Evolutionary conservation across 108 stramenopile species (phyloP), one percentile per base, ranked within the genome.

Genomic region (Fragilariopsis cylindrus): DNA sequence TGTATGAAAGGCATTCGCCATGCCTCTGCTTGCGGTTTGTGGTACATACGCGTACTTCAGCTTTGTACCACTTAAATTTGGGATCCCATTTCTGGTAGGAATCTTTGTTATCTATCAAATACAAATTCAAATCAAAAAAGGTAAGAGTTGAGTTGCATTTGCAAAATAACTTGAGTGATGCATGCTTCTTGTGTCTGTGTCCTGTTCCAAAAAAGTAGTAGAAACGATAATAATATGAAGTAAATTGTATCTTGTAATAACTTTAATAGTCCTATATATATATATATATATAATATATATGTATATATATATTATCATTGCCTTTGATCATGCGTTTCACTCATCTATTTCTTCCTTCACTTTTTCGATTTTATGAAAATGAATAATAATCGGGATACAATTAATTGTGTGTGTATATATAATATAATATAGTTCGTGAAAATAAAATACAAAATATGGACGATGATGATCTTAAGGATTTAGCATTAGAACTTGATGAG

Each of bases 381-480:
- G 2, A 30, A 30, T 30, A 30, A 30, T 2, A 30, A 30, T 30
- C 30, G 30, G 30, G 30, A 30, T 30, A 30, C 30, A 30, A 30
- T 30, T 30, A 30, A 30, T 30, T 30, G 30, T 30, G 30, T 30
- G 30, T 30, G 30, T 30, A 30, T 30, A 30, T 30, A 30, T 30
- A 30, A 21, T 30, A 30, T 19, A 18, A 41, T 30, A 54, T 16
- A 80, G 79, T 73, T 39, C 79, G 64, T 12, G 74, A 80, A 62
- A 71, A 83, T 19, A 82, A 86, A 55, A 47, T 86, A 41, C 48
- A 72, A 50, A 80, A 82, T 57, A 76, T 86, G 79, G 85, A 86
- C 50, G 85, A 80, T 5, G 77, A 68, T 45, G 60, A 78, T 2
- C 80, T 86, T 7, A 50, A 78, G 7, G 85, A 82, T 57, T 60